Percentiles rank a stretch among this genome's conserved stretches.
phyloP scores from a whole-genome alignment of 139 green algal genomes.

The Tetratostichococcus sp. region DNA sequence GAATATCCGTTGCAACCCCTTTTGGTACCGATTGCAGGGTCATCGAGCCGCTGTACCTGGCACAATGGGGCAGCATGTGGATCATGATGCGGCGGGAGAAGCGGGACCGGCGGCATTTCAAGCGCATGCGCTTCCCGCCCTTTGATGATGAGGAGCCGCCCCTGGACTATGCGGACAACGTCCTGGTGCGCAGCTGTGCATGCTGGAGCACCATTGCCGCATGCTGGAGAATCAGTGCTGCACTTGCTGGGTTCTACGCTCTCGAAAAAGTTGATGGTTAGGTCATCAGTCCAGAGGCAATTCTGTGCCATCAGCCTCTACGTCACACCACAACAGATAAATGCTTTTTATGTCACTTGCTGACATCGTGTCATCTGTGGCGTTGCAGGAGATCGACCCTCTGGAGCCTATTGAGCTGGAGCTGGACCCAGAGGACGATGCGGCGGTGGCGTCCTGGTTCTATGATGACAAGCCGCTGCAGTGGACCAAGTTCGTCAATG shows the following conservation, averaged over 20 bases:
- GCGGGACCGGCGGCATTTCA: slow-evolving; percentile 97
- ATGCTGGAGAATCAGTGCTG: too few relatives aligned
- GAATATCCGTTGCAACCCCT: too few relatives aligned
- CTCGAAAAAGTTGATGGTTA: too few relatives aligned
- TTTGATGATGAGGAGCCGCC: slow-evolving; percentile 99
- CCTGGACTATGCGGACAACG: slow-evolving; percentile 98
- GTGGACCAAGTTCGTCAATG: slow-evolving; percentile 88
- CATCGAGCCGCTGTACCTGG: slow-evolving; percentile 96
- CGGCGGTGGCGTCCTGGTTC: slow-evolving; percentile 84
- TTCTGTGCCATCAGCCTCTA: too few relatives aligned
- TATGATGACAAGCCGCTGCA: slow-evolving; percentile 93
- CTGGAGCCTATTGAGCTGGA: slow-evolving; percentile 97
- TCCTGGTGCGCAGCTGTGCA: slow-evolving; percentile 66
- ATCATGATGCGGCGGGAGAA: slow-evolving; percentile 99
- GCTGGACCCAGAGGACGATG: slow-evolving; percentile 94
- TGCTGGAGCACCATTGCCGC: too few relatives aligned
- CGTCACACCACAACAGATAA: too few relatives aligned
- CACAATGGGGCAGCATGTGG: slow-evolving; percentile 99
- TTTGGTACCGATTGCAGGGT: slow-evolving; percentile 53
- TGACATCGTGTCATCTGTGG: too few relatives aligned
- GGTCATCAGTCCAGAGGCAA: too few relatives aligned
- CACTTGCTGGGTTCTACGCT: too few relatives aligned
- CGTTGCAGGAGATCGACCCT: slow-evolving; percentile 79
- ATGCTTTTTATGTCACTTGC: too few relatives aligned
- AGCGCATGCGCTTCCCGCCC: slow-evolving; percentile 99